A percentile compares a stretch with the other conserved stretches of the same genome.
Conservation (phyloP, 169 alveolate species). For the Cryptosporidium muris region DNA sequence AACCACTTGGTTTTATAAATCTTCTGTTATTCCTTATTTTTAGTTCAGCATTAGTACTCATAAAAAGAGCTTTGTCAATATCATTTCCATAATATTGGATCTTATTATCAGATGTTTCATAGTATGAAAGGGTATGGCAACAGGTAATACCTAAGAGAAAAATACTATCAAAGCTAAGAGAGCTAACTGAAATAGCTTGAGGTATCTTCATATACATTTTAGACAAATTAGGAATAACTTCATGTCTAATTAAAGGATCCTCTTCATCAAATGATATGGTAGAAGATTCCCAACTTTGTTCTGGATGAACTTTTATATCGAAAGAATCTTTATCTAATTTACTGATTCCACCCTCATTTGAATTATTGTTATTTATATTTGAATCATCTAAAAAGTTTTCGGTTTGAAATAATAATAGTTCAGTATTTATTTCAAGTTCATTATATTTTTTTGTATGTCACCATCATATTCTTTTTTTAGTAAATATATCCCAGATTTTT, state of each 20-base stretch:
- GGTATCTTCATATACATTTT: constrained; percentile 10
- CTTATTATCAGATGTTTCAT: background rate
- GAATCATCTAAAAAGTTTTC: background rate
- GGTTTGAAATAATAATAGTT: background rate
- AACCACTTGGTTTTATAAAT: constrained; percentile 22
- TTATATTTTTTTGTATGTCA: no score
- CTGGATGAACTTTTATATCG: constrained; percentile 17
- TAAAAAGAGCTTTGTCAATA: constrained; percentile 45
- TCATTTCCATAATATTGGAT: constrained; percentile 23
- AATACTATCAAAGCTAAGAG: constrained; percentile 15
- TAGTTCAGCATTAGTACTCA: constrained; percentile 27
- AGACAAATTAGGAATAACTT: background rate
- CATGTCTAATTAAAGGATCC: constrained; percentile 34
- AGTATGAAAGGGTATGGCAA: constrained; percentile 26
- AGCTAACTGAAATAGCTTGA: background rate
- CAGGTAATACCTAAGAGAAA: constrained; percentile 29
- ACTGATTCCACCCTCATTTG: background rate
- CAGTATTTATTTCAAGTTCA: background rate
- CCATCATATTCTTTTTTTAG: no score
- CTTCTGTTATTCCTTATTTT: constrained; percentile 47
- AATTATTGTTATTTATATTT: background rate
- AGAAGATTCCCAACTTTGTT: constrained; percentile 34
- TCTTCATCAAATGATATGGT: constrained; percentile 63
- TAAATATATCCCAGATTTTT: background rate
- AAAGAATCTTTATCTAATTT: constrained; percentile 1